Evolutionary conservation across 768 basidiomycete genomes (phyloP).

Genomic region (Rhodotorula babjevae): DNA sequence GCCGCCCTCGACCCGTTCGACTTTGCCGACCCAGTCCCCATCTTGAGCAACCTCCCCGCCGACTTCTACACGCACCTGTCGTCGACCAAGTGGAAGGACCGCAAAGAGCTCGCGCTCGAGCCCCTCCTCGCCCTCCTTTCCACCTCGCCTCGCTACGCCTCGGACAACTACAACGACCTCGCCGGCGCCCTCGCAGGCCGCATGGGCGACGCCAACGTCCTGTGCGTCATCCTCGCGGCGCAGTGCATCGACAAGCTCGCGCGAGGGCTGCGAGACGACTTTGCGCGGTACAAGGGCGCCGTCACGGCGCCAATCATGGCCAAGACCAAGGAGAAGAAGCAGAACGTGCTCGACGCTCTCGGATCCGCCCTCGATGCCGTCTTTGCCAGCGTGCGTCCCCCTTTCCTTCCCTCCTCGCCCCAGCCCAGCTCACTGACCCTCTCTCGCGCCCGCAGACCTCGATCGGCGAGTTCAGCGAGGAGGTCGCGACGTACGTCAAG

Average conservation of each 20-base stretch:
- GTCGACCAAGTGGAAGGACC: constrained; percentile 97
- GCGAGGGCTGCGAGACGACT: constrained; percentile 68
- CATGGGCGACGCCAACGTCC: constrained; percentile 89
- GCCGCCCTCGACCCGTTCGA: constrained; percentile 62
- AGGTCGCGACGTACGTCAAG: constrained; percentile 68
- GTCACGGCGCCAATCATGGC: constrained; percentile 76
- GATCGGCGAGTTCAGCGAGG: constrained; percentile 73
- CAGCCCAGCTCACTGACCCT: neutral
- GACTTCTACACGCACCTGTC: constrained; percentile 68
- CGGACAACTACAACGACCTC: constrained; percentile 66
- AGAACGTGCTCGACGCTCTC: constrained; percentile 80
- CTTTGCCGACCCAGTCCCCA: constrained; percentile 74
- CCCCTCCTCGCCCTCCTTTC: constrained; percentile 68
- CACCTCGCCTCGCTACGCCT: constrained; percentile 66
- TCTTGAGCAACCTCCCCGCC: constrained; percentile 67
- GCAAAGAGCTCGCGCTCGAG: constrained; percentile 78
- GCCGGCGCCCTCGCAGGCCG: constrained; percentile 70
- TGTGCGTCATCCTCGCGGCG: constrained; percentile 85
- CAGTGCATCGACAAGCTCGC: constrained; percentile 79
- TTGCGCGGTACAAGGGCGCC: constrained; percentile 66
- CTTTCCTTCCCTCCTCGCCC: neutral
- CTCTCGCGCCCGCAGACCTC: constrained; percentile 56
- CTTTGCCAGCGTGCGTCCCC: constrained; percentile 65
- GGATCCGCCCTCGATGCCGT: constrained; percentile 82
- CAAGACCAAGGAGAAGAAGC: constrained; percentile 88